Base-by-base conservation (phyloP, 2,329 filamentous ascomycete genomes). In the Pseudogymnoascus sp. region DNA sequence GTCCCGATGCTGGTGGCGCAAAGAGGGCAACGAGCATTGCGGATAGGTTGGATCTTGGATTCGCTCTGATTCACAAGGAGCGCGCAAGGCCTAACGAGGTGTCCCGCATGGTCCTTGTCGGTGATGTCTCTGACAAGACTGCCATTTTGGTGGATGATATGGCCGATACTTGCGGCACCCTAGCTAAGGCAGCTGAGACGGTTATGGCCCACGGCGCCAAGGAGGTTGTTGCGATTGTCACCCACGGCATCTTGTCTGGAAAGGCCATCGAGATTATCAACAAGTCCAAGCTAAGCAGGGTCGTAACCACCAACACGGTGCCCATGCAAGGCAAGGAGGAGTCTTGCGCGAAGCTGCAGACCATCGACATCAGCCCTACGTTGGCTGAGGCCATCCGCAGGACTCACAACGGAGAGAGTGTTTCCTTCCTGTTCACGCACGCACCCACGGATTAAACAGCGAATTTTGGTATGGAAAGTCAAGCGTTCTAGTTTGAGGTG, bases 61-160 rank as follows among this genome's bases (percentile, higher is more conserved):
- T 97, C 75, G 93, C 93, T 7, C 85, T 97, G 62, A 97, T 97
- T 70, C 93, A 97, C 83, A 97, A 97, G 80, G 93, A 97, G 78
- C 90, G 93, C 64, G 89, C 92, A 5, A 86, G 91, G n/a, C 87
- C 87, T 65, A 96, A 96, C 72, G 92, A 96, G 73, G 92, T 96
- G 65, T 91, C 89, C 8, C 88, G 91, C 71, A 96, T 96, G 91
- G 90, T 92, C 0, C 87, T 99, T n/a, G 93, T 97, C 61, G 95
- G 95, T 68, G 92, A 96, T 68, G 95, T 97, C 56, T 84, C 86
- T 68, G 90, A 90, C 78, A 95, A 95, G 79, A 87, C 93, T 31
- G 93, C 93, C 65, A 97, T 99, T 72, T 86, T 99, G 59, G 93
- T 99, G 59, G 93, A 97, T 74, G 93, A 97, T 74, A 97, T 97